phyloP scores from a whole-genome alignment of 1,284 basidiomycete species.

The Bjerkandera adusta region DNA sequence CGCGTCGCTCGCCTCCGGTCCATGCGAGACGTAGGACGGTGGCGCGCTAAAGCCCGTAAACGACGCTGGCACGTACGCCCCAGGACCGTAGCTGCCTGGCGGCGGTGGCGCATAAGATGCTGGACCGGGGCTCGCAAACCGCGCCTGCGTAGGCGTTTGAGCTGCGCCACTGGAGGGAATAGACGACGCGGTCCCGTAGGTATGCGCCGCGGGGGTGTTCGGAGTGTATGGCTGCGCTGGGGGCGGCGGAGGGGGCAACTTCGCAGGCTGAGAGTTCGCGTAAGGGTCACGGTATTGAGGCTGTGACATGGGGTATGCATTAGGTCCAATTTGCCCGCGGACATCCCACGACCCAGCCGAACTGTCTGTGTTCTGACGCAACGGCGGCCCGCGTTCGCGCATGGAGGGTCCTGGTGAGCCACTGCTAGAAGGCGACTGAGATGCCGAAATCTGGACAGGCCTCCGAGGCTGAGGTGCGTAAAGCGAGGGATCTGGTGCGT shows the following conservation, averaged over 20 bases:
- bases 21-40: conserved; percentile 9
- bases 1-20: conserved; percentile 19
- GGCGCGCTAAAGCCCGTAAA: too few relatives aligned
- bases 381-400: conserved; percentile 10
- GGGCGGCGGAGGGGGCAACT: neutral
- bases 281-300: conserved; percentile 4
- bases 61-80: too few relatives aligned
- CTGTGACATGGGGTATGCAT: conserved; percentile 12
- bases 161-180: conserved; percentile 1
- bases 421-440: neutral
- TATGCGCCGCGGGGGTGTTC: conserved; percentile 12
- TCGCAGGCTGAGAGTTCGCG: neutral
- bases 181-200: too few relatives aligned
- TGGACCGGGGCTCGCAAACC: conserved; percentile 14
- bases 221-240: neutral
- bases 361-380: conserved; percentile 10
- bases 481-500: conserved; percentile 32
- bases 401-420: conserved; percentile 1
- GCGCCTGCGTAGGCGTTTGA: conserved; percentile 25
- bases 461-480: conserved; percentile 39
- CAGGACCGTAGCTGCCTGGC: neutral
- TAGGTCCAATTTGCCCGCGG: conserved; percentile 7
- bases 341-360: conserved; percentile 16
- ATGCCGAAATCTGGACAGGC: conserved; percentile 5
- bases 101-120: conserved; percentile 4